Percentiles rank a stretch among this genome's conserved stretches.
phyloP scores from a whole-genome alignment of 2,329 filamentous ascomycete species.

The Monilinia laxa region DNA sequence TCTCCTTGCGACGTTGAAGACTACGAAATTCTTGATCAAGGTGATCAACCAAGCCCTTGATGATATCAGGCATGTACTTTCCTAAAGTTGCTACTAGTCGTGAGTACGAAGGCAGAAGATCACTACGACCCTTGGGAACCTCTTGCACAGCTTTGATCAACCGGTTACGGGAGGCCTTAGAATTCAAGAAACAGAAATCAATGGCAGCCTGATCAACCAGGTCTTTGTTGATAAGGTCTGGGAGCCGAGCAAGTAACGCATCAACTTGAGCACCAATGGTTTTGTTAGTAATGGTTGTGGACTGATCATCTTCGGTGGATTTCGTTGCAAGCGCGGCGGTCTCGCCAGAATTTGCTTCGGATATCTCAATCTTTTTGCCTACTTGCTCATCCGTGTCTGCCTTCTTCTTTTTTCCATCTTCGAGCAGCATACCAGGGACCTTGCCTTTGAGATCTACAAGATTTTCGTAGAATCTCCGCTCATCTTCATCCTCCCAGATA shows the following conservation, averaged over 20 bases:
- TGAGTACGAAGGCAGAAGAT: constrained; percentile 88
- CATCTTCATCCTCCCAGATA: constrained; percentile 98
- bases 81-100: constrained; percentile 89
- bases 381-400: constrained; percentile 75
- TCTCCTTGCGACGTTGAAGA: constrained; percentile 92
- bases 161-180: constrained; percentile 93
- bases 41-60: constrained; percentile 85
- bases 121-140: constrained; percentile 88
- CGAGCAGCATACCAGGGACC: constrained; percentile 87
- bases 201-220: constrained; percentile 87
- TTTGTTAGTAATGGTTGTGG: constrained; percentile 94
- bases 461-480: constrained; percentile 97
- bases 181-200: constrained; percentile 98
- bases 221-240: constrained; percentile 89
- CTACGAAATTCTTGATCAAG: constrained; percentile 96
- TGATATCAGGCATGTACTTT: constrained; percentile 91
- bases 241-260: constrained; percentile 80
- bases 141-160: constrained; percentile 92
- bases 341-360: constrained; percentile 47
- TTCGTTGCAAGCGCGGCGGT: constrained; percentile 49
- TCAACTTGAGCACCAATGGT: constrained; percentile 97
- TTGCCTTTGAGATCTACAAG: constrained; percentile 93
- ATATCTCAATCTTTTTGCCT: constrained; percentile 68
- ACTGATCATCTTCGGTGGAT: constrained; percentile 71
- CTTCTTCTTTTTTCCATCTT: constrained; percentile 95